Base-by-base conservation (phyloP, 331 rosid genomes). In the Malus hybrid region DNA sequence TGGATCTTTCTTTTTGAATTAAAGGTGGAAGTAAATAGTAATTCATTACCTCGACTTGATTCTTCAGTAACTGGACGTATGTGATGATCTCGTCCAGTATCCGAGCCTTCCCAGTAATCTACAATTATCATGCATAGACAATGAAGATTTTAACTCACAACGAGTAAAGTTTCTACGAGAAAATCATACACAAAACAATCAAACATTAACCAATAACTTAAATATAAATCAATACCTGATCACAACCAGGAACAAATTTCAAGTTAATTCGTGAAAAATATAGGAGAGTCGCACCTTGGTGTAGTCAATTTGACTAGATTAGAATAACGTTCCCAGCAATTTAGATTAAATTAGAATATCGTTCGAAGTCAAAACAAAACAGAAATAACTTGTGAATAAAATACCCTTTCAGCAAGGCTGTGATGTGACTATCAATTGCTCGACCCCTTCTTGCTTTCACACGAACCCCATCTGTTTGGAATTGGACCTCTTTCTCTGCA, bases 361-460 rank as follows among this genome's bases (percentile, higher is more conserved):
- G 4, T 10, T 39, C 4, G 1, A 39, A 39, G 1, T 10, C 46
- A 39, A 39, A 39, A 39, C 46, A 39, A 39, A 39, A 39, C 12
- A 39, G 6, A 16, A 20, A 33, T 66, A 29, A 20, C 12, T 39
- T 3, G 9, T 24, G 3, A 50, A 14, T 48, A 22, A 22, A 9
- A 11, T 67, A 77, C 80, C 63, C 80, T 77, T 69, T 69, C 80
- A 12, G 75, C 70, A 19, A 77, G 63, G 34, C 70, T 60, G 70
- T 77, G 80, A 60, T 30, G 75, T 69, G 80, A 60, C 62, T 42
- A 26, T 77, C 75, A 0, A 56, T 77, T 60, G 80, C 75, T 69
- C 60, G 42, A 69, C 80, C 75, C 61, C 80, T 68, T 24, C 80
- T 28, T 77, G 80, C 80, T 6, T 65, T 77, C 26, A 77, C 80